phyloP scores from a whole-genome alignment of 2,329 filamentous ascomycete genomes.

The Ustulina deusta region DNA sequence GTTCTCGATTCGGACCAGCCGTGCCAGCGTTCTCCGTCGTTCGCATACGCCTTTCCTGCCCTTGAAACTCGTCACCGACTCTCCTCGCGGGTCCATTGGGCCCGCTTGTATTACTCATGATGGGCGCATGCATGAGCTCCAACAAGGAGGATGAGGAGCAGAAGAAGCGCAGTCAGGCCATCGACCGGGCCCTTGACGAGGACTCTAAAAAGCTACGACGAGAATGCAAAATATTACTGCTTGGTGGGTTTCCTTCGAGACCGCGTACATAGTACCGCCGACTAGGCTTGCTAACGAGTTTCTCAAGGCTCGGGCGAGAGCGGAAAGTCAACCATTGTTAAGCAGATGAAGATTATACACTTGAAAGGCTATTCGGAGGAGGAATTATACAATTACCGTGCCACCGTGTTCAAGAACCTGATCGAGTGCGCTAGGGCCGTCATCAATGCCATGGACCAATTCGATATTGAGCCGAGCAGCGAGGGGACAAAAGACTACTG shows the following conservation, averaged over 20 bases:
- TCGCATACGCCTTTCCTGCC: conserved; percentile 16
- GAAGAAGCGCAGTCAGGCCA: conserved; percentile 96
- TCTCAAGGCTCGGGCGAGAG: conserved; percentile 89
- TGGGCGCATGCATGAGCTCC: conserved; percentile 95
- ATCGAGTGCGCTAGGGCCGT: conserved; percentile 96
- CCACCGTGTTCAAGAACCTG: conserved; percentile 98
- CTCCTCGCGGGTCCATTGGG: conserved; percentile 31
- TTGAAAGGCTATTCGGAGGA: conserved; percentile 97
- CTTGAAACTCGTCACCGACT: conserved; percentile 6
- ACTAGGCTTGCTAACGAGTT: conserved; percentile 35
- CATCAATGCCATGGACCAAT: conserved; percentile 91
- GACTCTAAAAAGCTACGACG: conserved; percentile 91
- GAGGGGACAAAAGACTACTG: conserved; percentile 79
- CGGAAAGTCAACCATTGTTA: conserved; percentile 98
- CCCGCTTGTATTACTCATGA: conserved; percentile 55
- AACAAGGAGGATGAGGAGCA: conserved; percentile 88
- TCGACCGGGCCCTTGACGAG: conserved; percentile 93
- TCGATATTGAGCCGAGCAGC: conserved; percentile 82
- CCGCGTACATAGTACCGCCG: not conserved
- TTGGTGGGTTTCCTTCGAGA: conserved; percentile 70
- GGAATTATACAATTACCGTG: conserved; percentile 91
- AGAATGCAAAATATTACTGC: conserved; percentile 98
- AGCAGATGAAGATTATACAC: conserved; percentile 99
- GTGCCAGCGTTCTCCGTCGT: conserved; percentile 22
- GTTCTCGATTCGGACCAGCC: conserved; percentile 25